A percentile compares a stretch with the other conserved stretches of the same genome.
Evolutionary conservation across 2,329 filamentous ascomycete species (phyloP).

Genomic region (Aspergillus tanneri): DNA sequence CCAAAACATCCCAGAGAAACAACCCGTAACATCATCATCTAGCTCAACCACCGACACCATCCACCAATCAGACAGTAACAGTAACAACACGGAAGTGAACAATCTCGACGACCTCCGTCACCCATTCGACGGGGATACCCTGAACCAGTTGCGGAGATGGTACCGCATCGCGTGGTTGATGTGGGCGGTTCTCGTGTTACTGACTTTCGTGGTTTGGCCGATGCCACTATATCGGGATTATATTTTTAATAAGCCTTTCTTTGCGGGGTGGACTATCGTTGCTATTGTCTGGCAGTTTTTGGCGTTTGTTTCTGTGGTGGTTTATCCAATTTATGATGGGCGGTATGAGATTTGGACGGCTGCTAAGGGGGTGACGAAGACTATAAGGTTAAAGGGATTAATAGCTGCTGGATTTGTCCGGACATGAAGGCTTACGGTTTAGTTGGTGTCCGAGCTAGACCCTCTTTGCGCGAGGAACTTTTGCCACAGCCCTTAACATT

Average conservation of each 20-base stretch:
- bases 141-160: constrained; percentile 39
- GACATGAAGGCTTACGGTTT: no score
- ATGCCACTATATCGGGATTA: constrained; percentile 52
- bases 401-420: no score
- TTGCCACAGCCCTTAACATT: no score
- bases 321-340: constrained; percentile 52
- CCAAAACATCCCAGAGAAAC: neutral
- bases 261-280: constrained; percentile 47
- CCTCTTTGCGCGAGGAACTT: no score
- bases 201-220: constrained; percentile 52
- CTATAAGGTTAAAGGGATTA: neutral
- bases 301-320: constrained; percentile 47
- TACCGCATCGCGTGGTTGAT: constrained; percentile 43
- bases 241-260: constrained; percentile 50
- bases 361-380: neutral
- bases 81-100: no score
- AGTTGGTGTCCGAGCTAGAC: no score
- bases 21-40: neutral
- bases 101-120: constrained; percentile 45
- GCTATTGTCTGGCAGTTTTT: constrained; percentile 52
- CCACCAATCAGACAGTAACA: no score
- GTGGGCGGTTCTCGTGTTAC: constrained; percentile 44
- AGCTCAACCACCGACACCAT: neutral
- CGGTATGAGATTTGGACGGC: constrained; percentile 39
- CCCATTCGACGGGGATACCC: constrained; percentile 42